Evolutionary conservation across 108 stramenopile species (phyloP).

Genomic region (Cyclotella kingstonii): DNA sequence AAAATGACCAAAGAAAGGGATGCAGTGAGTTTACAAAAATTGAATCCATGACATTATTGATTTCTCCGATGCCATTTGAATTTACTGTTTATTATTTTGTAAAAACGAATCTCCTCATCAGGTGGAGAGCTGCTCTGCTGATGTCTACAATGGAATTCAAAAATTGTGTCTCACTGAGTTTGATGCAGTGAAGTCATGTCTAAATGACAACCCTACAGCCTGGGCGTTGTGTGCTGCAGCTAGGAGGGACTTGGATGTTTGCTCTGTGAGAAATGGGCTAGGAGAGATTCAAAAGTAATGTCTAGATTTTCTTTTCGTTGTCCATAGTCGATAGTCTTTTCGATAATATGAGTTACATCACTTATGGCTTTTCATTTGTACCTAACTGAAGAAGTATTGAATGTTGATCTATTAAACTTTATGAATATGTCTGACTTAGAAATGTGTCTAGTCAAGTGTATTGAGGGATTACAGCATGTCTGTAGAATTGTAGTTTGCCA

Average conservation of each 20-base stretch:
- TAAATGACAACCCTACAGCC: constrained; percentile 30
- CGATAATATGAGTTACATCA: too few species aligned
- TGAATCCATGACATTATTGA: constrained; percentile 1
- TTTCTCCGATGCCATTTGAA: not conserved
- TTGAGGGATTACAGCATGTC: too few species aligned
- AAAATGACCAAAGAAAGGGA: constrained; percentile 45
- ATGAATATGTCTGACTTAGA: too few species aligned
- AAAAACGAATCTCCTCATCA: constrained; percentile 1
- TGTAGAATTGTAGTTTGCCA: too few species aligned
- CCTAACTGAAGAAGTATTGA: too few species aligned
- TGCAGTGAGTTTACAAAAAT: constrained; percentile 23
- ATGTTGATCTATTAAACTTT: too few species aligned
- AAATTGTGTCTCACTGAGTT: constrained; percentile 21
- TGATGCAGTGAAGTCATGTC: constrained; percentile 40
- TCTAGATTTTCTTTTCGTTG: not conserved
- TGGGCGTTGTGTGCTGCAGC: constrained; percentile 39
- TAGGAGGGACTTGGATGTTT: constrained; percentile 42
- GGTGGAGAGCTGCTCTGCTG: constrained; percentile 44
- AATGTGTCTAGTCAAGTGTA: too few species aligned
- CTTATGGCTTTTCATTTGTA: too few species aligned
- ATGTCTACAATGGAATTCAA: constrained; percentile 40
- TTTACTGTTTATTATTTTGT: not conserved
- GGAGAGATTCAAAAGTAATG: constrained; percentile 27
- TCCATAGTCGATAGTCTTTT: too few species aligned
- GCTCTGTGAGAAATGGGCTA: constrained; percentile 37